Percentiles rank a stretch among this genome's conserved stretches.
These are phyloP conservation scores for Exophiala dermatitidis DNA, from an alignment of 2,329 filamentous ascomycete genomes.

Conservation along the genomic window DNA sequence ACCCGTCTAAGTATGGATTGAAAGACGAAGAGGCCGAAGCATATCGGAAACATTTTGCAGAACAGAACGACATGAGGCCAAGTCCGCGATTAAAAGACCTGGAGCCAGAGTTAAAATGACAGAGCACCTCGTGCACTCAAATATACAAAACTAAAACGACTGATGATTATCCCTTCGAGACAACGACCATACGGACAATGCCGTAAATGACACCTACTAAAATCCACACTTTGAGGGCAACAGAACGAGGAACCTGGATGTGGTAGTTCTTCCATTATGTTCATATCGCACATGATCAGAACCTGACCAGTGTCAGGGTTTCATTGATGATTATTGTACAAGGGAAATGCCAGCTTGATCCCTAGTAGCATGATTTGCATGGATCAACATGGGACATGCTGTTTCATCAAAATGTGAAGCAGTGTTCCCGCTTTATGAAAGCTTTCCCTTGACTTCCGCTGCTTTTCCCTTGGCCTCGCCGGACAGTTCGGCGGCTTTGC, in stretches of 20 bases:
- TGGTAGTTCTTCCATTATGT: neutral
- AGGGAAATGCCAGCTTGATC: constrained; percentile 10
- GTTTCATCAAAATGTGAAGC: neutral
- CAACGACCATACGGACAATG: no score
- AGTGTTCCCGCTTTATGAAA: constrained; percentile 13
- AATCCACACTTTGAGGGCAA: no score
- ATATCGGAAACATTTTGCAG: constrained; percentile 31
- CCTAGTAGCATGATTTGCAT: constrained; percentile 1
- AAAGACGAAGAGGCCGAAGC: constrained; percentile 39
- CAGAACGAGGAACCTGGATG: no score
- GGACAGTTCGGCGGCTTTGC: constrained; percentile 27
- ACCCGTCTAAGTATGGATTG: constrained; percentile 46
- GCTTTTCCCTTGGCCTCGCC: constrained; percentile 32
- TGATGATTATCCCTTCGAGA: no score
- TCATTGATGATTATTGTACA: constrained; percentile 18
- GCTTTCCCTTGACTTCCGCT: constrained; percentile 31
- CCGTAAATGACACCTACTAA: no score
- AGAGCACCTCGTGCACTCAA: no score
- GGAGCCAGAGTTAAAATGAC: neutral
- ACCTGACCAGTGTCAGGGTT: neutral
- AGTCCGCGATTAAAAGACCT: constrained; percentile 6
- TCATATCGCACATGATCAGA: constrained; percentile 11
- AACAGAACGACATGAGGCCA: constrained; percentile 3
- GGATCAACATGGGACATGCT: neutral
- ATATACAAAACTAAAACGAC: no score